phyloP scores from a whole-genome alignment of 495 filamentous ascomycete genomes.

The Aspergillus hancockii region DNA sequence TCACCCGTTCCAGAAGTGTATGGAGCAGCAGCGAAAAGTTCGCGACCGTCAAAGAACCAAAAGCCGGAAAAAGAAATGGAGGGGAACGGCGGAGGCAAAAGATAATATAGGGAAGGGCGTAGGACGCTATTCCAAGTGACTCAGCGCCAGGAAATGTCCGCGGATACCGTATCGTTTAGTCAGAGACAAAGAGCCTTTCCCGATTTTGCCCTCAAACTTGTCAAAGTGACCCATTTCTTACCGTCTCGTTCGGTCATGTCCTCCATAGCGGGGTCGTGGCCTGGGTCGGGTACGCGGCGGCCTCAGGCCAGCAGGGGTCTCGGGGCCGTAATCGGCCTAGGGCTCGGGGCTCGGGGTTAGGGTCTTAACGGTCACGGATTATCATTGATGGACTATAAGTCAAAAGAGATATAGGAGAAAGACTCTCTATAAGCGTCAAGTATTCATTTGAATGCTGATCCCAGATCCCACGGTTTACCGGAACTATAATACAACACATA shows the following conservation, averaged over 20 bases:
- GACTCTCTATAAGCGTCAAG: background rate
- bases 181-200: background rate
- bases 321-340: slow-evolving; percentile 22
- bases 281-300: slow-evolving; percentile 21
- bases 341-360: slow-evolving; percentile 23
- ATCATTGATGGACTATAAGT: background rate
- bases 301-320: slow-evolving; percentile 13
- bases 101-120: slow-evolving; percentile 15
- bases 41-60: slow-evolving; percentile 34
- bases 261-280: slow-evolving; percentile 17
- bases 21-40: slow-evolving; percentile 32
- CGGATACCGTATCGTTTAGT: slow-evolving; percentile 6
- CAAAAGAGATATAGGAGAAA: background rate
- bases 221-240: background rate
- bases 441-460: background rate
- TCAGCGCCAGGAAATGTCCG: slow-evolving; percentile 1
- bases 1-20: slow-evolving; percentile 16
- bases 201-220: background rate
- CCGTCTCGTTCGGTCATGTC: slow-evolving; percentile 8
- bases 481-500: background rate
- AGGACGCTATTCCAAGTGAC: background rate
- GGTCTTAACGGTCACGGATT: slow-evolving; percentile 12
- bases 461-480: background rate
- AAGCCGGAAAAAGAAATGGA: slow-evolving; percentile 31
- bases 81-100: slow-evolving; percentile 18